A percentile compares a stretch with the other conserved stretches of the same genome.
Conservation (phyloP, 768 basidiomycete species). For the Auricularia sp. region DNA sequence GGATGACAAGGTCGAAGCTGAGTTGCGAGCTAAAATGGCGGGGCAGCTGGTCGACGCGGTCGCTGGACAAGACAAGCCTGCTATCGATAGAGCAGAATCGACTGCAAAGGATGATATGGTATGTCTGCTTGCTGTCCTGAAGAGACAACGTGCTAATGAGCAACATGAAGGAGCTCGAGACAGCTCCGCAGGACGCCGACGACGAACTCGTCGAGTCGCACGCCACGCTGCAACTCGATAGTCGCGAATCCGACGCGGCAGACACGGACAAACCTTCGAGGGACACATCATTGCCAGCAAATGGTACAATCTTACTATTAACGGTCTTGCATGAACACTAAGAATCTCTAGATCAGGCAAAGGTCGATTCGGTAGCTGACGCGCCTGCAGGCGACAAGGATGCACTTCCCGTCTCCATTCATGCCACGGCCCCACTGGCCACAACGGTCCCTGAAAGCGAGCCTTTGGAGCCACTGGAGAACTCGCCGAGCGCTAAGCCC, state of each 20-base stretch:
- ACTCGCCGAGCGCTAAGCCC: too few relatives aligned
- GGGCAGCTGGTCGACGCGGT: slow-evolving; percentile 12
- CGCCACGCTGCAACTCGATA: background rate
- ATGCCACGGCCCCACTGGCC: too few relatives aligned
- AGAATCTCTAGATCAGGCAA: background rate
- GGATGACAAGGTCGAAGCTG: slow-evolving; percentile 41
- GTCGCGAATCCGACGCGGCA: background rate
- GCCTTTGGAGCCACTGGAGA: too few relatives aligned
- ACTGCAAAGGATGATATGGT: slow-evolving; percentile 3
- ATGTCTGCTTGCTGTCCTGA: background rate
- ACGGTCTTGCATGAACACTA: background rate
- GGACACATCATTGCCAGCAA: background rate
- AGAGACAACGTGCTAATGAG: background rate
- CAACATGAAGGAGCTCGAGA: background rate
- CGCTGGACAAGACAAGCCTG: background rate
- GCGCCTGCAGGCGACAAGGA: background rate
- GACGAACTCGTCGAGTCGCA: background rate
- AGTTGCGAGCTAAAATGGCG: slow-evolving; percentile 20
- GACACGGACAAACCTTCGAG: background rate
- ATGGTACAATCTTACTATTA: background rate
- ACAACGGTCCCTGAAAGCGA: too few relatives aligned
- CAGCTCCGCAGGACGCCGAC: background rate
- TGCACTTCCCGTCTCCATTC: too few relatives aligned
- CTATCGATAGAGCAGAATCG: background rate
- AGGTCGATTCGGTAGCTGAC: background rate